Base-by-base conservation (phyloP, 2,329 filamentous ascomycete species). In the Dactylonectria estremocensis region DNA sequence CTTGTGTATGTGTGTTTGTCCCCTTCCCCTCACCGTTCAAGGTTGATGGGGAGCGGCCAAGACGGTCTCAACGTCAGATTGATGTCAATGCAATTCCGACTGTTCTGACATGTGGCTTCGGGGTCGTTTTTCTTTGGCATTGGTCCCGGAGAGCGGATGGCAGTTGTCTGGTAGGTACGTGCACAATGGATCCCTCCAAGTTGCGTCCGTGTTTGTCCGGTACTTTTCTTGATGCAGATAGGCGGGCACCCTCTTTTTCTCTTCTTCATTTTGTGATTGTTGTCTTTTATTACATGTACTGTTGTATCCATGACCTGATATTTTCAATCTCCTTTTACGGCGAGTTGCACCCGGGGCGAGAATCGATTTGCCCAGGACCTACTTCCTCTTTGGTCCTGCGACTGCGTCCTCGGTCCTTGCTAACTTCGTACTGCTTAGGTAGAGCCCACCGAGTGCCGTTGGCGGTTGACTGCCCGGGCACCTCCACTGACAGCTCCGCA, bases 371-470 rank as follows among this genome's bases (percentile, higher is more conserved):
- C 66, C 61, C 22, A 67, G 72, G 74, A 69, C 60, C 72, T 71
- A 74, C 62, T 76, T 74, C 74, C 74, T 45, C 56, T 76, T 76
- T 75, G n/a, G 74, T 73, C 72, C 52, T 43, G 61, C 57, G 62
- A 70, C 71, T 74, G 64, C 49, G 54, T 54, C 63, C 63, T 49
- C 28, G 37, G 37, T 43, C 37, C 33, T 48, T 50, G 31, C 52
- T 11, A 40, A 45, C 40, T 37, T 31, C 24, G 24, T 28, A 28
- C 24, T 28, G 24, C 24, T 28, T 54, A 31, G 14, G 22, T n/a
- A 50, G 31, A 64, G 50, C n/a, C 43, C 20, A 48, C 52, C 33
- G 31, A 28, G 49, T n/a, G 31, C 49, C 49, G 40, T 35, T 20
- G 16, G 11, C 20, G 31, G 50, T 52, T 55, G 56, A 52, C 49